Evolutionary conservation across 2,329 filamentous ascomycete species (phyloP).

Genomic region (Diaporthe citrichinensis): DNA sequence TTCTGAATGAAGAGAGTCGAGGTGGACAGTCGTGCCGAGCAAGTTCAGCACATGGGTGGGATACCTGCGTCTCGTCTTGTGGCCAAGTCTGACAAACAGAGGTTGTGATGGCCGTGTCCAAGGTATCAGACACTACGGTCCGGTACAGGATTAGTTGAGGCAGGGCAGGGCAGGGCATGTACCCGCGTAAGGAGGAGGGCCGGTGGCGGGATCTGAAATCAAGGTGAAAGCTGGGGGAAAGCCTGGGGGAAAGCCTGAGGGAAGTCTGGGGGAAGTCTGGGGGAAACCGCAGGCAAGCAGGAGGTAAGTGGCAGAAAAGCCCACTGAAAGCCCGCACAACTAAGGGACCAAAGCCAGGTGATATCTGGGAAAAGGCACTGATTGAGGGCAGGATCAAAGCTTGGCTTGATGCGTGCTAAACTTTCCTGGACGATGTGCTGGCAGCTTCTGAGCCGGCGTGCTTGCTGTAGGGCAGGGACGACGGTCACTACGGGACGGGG

Average conservation of each 20-base stretch:
- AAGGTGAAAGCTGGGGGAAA: not conserved
- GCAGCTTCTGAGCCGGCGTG: not conserved
- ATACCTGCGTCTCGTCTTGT: not conserved
- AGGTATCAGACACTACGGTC: not conserved
- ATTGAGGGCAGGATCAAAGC: not conserved
- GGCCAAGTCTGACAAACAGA: not conserved
- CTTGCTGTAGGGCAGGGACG: not conserved
- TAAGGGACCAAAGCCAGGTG: not conserved
- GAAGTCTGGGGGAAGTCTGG: not conserved
- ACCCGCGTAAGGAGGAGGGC: not conserved
- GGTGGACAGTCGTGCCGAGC: not conserved
- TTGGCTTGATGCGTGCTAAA: not conserved
- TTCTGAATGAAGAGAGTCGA: not conserved
- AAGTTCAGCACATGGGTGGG: not conserved
- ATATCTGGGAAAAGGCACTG: not conserved
- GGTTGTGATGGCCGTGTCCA: not conserved
- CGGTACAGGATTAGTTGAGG: not conserved
- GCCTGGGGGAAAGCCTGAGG: too few species aligned
- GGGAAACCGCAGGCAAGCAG: not conserved
- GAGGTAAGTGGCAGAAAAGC: not conserved
- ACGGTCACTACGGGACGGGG: not conserved
- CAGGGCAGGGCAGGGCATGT: not conserved
- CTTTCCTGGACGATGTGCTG: not conserved
- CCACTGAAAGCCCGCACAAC: not conserved
- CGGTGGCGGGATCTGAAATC: not conserved